These are phyloP conservation scores for Aspergillus affinis DNA, from an alignment of 495 filamentous ascomycete genomes.

Conservation along the genomic window DNA sequence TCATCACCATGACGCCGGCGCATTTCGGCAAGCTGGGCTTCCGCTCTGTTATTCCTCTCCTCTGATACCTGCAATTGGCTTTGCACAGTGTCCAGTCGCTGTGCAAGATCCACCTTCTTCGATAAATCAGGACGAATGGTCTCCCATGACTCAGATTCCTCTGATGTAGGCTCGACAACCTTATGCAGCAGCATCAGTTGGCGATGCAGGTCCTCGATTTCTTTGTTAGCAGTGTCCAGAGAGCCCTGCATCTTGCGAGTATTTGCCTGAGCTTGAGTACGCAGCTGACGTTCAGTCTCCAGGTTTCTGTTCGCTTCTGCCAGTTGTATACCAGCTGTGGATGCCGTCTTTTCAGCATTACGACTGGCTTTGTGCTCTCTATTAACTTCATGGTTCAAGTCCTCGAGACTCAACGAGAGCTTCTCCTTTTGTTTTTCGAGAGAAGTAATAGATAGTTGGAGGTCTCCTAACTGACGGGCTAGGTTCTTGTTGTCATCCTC, in stretches of 20 bases:
- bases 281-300: constrained; percentile 86
- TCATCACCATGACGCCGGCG: constrained; percentile 70
- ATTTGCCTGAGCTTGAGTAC: constrained; percentile 81
- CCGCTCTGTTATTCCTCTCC: constrained; percentile 80
- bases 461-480: constrained; percentile 81
- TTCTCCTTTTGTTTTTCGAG: constrained; percentile 97
- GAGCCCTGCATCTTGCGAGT: constrained; percentile 75
- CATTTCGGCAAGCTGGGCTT: constrained; percentile 78
- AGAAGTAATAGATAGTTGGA: constrained; percentile 79
- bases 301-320: constrained; percentile 86
- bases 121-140: constrained; percentile 57
- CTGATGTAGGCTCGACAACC: constrained; percentile 77
- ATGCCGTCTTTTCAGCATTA: constrained; percentile 89
- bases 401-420: constrained; percentile 81
- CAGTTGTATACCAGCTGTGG: constrained; percentile 75
- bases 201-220: constrained; percentile 74
- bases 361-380: constrained; percentile 88
- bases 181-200: constrained; percentile 81
- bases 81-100: constrained; percentile 84
- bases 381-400: constrained; percentile 89
- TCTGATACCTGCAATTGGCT: constrained; percentile 80
- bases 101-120: constrained; percentile 77
- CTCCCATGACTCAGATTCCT: constrained; percentile 63
- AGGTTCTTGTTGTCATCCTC: constrained; percentile 84
- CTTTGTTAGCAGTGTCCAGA: constrained; percentile 72